Evolutionary conservation across 148 eudicot species (phyloP).

Genomic region (Beta vulgaris): DNA sequence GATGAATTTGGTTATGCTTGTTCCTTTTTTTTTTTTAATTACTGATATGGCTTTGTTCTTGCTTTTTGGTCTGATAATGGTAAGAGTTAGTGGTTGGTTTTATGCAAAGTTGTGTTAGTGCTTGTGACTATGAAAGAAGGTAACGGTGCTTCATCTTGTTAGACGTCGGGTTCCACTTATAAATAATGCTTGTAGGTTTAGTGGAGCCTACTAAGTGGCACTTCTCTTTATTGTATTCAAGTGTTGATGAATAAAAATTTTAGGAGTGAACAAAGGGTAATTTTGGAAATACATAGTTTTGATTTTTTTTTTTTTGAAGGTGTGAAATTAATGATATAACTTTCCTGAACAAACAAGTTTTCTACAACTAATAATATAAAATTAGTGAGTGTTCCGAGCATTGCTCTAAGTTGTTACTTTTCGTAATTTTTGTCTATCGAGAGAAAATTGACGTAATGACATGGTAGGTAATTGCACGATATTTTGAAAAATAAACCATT

Average conservation of each 20-base stretch:
- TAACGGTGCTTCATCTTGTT: conserved; percentile 21
- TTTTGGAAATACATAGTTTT: no score
- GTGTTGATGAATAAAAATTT: not conserved
- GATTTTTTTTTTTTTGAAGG: no score
- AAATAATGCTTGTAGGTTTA: conserved; percentile 18
- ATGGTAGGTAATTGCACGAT: no score
- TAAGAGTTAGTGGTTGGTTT: conserved; percentile 21
- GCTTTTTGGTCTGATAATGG: conserved; percentile 4
- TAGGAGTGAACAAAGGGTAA: not conserved
- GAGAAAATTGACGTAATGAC: no score
- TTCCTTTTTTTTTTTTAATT: conserved; percentile 1
- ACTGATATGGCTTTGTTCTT: conserved; percentile 3
- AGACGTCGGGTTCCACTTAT: conserved; percentile 22
- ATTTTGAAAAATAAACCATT: no score
- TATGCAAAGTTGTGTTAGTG: conserved; percentile 22
- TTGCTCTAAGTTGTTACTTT: no score
- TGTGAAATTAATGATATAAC: not conserved
- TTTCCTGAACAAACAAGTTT: not conserved
- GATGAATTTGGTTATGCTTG: not conserved
- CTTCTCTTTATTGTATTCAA: not conserved
- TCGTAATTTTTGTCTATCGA: no score
- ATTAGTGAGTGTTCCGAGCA: no score
- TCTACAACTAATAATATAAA: not conserved
- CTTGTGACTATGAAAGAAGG: conserved; percentile 24
- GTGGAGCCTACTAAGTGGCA: conserved; percentile 12